Conservation (phyloP, 1,139 yeast genomes). For the Petasospora fabianii region DNA sequence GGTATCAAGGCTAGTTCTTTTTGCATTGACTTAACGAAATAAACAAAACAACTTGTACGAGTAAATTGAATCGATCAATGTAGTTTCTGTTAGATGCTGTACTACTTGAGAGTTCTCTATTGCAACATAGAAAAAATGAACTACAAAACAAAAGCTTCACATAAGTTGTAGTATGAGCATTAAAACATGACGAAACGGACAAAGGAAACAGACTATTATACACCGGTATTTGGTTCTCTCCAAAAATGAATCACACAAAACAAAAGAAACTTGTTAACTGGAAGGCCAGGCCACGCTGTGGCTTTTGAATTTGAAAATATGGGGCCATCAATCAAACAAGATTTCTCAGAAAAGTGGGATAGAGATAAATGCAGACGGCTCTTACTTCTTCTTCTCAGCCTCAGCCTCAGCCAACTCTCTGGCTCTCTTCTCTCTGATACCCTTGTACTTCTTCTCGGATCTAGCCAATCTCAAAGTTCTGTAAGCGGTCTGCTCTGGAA, state of each 20-base stretch:
- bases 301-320: no score
- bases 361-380: conserved; percentile 11
- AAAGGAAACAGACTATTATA: conserved; percentile 13
- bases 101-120: no score
- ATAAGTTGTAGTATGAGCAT: conserved; percentile 9
- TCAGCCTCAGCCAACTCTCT: conserved; percentile 97
- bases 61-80: conserved; percentile 1
- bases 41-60: conserved; percentile 8
- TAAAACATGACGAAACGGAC: conserved; percentile 15
- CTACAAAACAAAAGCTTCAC: neutral
- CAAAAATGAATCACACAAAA: neutral
- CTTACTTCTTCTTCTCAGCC: conserved; percentile 91
- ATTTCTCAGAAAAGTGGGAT: neutral
- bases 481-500: conserved; percentile 89
- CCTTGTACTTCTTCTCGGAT: conserved; percentile 89
- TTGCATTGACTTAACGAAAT: conserved; percentile 14
- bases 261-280: neutral
- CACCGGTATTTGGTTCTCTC: conserved; percentile 9
- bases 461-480: conserved; percentile 94
- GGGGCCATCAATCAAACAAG: no score
- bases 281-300: neutral
- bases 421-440: conserved; percentile 97
- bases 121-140: no score
- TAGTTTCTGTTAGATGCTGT: no score
- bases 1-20: conserved; percentile 4